phyloP scores from a whole-genome alignment of 495 filamentous ascomycete genomes.

The Aspergillus sclerotiicarbonarius region DNA sequence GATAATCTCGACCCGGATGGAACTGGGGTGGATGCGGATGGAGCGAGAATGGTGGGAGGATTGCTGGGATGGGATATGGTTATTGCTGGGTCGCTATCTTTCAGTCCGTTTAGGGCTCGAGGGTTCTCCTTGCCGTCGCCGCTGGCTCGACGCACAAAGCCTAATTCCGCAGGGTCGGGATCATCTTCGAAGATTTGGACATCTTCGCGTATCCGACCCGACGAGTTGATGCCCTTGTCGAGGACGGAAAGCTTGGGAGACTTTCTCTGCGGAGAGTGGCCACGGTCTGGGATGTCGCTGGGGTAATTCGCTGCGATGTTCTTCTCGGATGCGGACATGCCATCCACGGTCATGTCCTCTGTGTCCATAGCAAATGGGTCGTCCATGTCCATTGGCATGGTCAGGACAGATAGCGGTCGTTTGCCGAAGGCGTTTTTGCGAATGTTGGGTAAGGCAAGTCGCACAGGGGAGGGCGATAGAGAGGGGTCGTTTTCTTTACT shows the following conservation, averaged over 20 bases:
- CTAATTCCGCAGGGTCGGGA: conserved; percentile 19
- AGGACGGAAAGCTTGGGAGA: conserved; percentile 32
- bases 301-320: conserved; percentile 41
- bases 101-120: conserved; percentile 12
- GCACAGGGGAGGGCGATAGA: conserved; percentile 38
- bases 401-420: conserved; percentile 43
- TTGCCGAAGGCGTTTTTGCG: conserved; percentile 38
- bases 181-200: conserved; percentile 40
- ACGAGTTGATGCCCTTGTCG: conserved; percentile 25
- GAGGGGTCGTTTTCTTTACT: conserved; percentile 54
- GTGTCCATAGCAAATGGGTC: conserved; percentile 19
- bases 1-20: conserved; percentile 14
- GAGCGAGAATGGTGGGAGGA: conserved; percentile 6
- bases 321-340: conserved; percentile 37
- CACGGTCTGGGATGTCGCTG: conserved; percentile 9
- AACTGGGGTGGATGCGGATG: conserved; percentile 6
- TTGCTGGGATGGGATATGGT: conserved; percentile 1
- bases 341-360: conserved; percentile 7
- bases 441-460: conserved; percentile 27
- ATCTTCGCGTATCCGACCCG: conserved; percentile 30
- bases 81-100: conserved; percentile 9
- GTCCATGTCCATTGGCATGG: conserved; percentile 33
- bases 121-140: conserved; percentile 38
- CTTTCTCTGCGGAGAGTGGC: conserved; percentile 26
- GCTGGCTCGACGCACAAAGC: conserved; percentile 23